These are phyloP conservation scores for Orbilia javanica DNA, from an alignment of 2,329 filamentous ascomycete genomes.

Conservation along the genomic window DNA sequence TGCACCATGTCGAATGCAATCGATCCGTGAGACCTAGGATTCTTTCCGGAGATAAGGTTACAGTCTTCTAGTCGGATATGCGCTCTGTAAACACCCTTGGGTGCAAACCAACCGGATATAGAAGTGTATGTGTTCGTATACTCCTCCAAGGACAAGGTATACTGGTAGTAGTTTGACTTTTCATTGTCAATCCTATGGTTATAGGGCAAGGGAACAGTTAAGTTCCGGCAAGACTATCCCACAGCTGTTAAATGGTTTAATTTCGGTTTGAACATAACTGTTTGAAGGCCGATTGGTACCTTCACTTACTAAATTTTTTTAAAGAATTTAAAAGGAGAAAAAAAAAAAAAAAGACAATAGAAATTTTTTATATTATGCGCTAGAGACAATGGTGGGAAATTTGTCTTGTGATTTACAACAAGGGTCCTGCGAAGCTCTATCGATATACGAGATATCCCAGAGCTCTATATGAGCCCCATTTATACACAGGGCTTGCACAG, in stretches of 20 bases:
- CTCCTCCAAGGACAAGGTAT: background rate
- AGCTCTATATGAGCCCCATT: conserved; percentile 24
- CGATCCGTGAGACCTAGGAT: conserved; percentile 13
- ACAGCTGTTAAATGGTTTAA: background rate
- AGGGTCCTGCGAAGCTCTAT: background rate
- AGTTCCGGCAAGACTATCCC: background rate
- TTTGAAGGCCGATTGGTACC: background rate
- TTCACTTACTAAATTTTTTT: background rate
- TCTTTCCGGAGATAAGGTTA: conserved; percentile 9
- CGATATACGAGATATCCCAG: background rate
- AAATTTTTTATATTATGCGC: too few relatives aligned
- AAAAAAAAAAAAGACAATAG: too few relatives aligned
- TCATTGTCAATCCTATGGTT: background rate
- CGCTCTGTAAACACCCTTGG: background rate
- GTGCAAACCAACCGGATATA: background rate
- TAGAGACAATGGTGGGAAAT: background rate
- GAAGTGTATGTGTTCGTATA: background rate
- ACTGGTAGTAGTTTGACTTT: background rate
- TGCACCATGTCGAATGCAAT: conserved; percentile 22
- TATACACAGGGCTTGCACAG: conserved; percentile 16
- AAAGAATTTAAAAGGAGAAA: too few relatives aligned
- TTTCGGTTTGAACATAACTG: background rate
- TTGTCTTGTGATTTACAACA: background rate
- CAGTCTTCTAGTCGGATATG: background rate
- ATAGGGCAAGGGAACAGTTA: background rate